A percentile compares a stretch with the other conserved stretches of the same genome.
Conservation (phyloP, 306 rosid species). For the Acacia acuminata region DNA sequence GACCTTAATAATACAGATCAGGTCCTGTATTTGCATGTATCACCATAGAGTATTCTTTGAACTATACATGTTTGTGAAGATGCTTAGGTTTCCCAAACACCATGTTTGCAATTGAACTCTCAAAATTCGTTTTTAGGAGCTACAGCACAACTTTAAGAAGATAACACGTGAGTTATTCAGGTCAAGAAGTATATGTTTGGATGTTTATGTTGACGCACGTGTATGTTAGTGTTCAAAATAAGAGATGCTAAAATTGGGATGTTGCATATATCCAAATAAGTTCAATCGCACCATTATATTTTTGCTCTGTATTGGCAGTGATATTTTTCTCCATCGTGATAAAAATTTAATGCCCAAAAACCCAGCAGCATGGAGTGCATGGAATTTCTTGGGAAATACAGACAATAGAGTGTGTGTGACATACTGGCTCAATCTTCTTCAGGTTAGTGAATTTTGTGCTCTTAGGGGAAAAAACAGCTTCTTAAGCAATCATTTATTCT, state of each 20-base stretch:
- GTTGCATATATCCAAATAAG: slow-evolving; percentile 11
- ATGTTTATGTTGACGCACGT: too few species aligned
- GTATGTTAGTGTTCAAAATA: too few species aligned
- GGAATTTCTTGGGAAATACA: slow-evolving; percentile 85
- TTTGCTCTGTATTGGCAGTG: slow-evolving; percentile 75
- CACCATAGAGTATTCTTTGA: neutral
- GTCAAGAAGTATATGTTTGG: too few species aligned
- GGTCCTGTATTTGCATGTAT: neutral
- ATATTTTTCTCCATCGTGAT: slow-evolving; percentile 91
- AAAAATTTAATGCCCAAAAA: slow-evolving; percentile 86
- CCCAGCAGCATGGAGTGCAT: slow-evolving; percentile 95
- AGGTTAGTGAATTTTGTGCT: slow-evolving; percentile 51
- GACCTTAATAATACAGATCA: neutral
- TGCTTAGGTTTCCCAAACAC: neutral
- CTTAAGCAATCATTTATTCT: neutral
- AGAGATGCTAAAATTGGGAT: too few species aligned
- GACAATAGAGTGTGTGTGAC: slow-evolving; percentile 72
- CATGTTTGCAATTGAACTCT: neutral
- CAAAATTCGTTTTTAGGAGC: too few species aligned
- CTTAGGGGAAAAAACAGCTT: neutral
- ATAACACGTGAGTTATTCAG: too few species aligned
- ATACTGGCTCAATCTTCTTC: slow-evolving; percentile 94
- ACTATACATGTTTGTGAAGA: neutral
- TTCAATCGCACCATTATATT: slow-evolving; percentile 42
- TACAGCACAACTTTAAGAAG: too few species aligned